Conservation (phyloP, 2,329 filamentous ascomycete genomes). For the Cercospora janseana region DNA sequence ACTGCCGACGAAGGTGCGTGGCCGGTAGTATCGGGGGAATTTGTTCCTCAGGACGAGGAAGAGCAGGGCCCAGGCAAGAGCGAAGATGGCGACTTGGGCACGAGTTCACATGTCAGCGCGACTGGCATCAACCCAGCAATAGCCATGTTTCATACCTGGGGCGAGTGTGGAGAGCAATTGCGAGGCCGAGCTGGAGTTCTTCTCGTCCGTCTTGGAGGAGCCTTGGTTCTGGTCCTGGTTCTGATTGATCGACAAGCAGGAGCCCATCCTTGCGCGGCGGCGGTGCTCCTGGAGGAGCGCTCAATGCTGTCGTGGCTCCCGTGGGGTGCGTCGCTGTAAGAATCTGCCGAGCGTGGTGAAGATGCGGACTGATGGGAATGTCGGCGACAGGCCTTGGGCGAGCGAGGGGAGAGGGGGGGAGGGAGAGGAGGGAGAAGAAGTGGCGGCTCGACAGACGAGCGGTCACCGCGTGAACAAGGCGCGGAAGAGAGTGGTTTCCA, state of each 20-base stretch:
- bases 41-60: slow-evolving; percentile 45
- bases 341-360: background rate
- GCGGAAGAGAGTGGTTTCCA: background rate
- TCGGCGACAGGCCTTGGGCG: background rate
- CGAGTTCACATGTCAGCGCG: slow-evolving; percentile 14
- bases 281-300: slow-evolving; percentile 9
- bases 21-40: slow-evolving; percentile 47
- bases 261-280: slow-evolving; percentile 5
- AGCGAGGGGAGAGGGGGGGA: background rate
- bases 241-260: slow-evolving; percentile 11
- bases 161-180: slow-evolving; percentile 38
- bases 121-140: background rate
- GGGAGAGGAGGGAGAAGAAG: background rate
- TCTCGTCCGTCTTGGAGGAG: slow-evolving; percentile 19
- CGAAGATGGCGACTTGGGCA: slow-evolving; percentile 36
- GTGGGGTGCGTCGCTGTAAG: background rate
- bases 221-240: slow-evolving; percentile 33
- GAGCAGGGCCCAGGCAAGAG: slow-evolving; percentile 36
- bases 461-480: too few species aligned
- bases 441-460: background rate
- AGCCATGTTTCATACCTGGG: slow-evolving; percentile 12
- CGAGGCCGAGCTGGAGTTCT: slow-evolving; percentile 33
- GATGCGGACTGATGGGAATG: background rate
- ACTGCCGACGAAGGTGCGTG: slow-evolving; percentile 47
- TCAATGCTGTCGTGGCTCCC: slow-evolving; percentile 5